Evolutionary conservation across 768 basidiomycete genomes (phyloP), one percentile per base, ranked within the genome.

Genomic region (Trametes coccinea): DNA sequence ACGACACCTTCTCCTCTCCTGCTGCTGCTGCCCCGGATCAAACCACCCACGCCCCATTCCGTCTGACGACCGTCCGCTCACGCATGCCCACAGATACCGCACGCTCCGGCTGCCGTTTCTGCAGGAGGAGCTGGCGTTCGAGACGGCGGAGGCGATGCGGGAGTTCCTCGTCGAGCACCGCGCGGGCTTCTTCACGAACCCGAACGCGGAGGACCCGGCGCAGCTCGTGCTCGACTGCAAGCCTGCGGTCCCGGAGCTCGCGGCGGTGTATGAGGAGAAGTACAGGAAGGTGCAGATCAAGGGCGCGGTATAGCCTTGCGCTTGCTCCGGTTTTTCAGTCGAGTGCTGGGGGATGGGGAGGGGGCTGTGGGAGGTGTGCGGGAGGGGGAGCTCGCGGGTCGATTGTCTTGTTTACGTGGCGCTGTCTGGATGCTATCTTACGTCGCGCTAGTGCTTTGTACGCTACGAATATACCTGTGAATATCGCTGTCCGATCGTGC

Each of bases 281-380:
- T 93, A 93, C 73, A 82, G 89, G 66, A 92, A 88, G 73, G 86
- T 97, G 61, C 86, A 85, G 69, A 93, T 98, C 75, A 95, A 87
- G 79, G 96, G 96, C 67, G 93, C 95, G 71, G 90, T 96, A 76
- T 95, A 79, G 52, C 34, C 44, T 44, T 17, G 45, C 34, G 34
- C 34, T 5, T 37, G 34, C 34, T 37, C 34, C 34, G 45, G n/a
- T n/a, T 46, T 29, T 22, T 1, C 22, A 0, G 22, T 22, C 22
- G 22, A 22, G 1, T 22, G 22, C 22, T 27, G n/a, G 29, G 3
- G 46, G 44, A 45, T n/a, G 55, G 34, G n/a, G 13, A 37, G 17
- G 22, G 8, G 7, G 4, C 44, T 22, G 1, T 22, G 22, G 43
- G 33, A n/a, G 50, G 1, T 22, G 22, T 22, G 34, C 16, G n/a